A percentile compares a stretch with the other conserved stretches of the same genome.
Conservation (phyloP, 495 filamentous ascomycete genomes). For the Poronia punctata region DNA sequence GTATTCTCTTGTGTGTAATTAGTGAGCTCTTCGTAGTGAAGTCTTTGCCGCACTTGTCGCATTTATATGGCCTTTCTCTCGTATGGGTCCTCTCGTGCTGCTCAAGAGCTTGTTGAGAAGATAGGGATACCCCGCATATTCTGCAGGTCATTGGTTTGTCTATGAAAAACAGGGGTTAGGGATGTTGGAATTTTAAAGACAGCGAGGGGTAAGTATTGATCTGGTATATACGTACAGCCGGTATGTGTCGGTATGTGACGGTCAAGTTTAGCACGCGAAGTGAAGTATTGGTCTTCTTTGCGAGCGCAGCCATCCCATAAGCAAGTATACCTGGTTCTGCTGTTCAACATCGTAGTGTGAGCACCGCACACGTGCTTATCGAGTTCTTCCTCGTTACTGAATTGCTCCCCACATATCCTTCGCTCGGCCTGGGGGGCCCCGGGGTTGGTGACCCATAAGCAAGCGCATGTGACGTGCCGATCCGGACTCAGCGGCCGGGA, state of each 20-base stretch:
- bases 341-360: constrained; percentile 32
- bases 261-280: constrained; percentile 53
- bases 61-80: constrained; percentile 53
- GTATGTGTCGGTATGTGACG: constrained; percentile 59
- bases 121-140: constrained; percentile 49
- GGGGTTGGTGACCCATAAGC: constrained; percentile 25
- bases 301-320: constrained; percentile 40
- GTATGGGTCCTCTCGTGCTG: constrained; percentile 57
- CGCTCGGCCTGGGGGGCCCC: constrained; percentile 8
- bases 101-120: constrained; percentile 51
- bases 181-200: constrained; percentile 9
- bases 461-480: constrained; percentile 13
- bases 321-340: constrained; percentile 38
- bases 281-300: constrained; percentile 27
- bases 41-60: constrained; percentile 44
- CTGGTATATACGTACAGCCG: constrained; percentile 40
- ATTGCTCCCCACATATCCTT: constrained; percentile 16
- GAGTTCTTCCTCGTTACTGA: constrained; percentile 17
- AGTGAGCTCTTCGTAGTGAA: constrained; percentile 52
- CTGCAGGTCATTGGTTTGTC: constrained; percentile 52
- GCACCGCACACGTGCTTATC: constrained; percentile 35
- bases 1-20: constrained; percentile 51
- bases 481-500: too few species aligned
- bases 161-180: too few species aligned
- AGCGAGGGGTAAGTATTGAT: background rate